Base-by-base conservation (phyloP, 163 green algal genomes). In the Scenedesmus sp. region DNA sequence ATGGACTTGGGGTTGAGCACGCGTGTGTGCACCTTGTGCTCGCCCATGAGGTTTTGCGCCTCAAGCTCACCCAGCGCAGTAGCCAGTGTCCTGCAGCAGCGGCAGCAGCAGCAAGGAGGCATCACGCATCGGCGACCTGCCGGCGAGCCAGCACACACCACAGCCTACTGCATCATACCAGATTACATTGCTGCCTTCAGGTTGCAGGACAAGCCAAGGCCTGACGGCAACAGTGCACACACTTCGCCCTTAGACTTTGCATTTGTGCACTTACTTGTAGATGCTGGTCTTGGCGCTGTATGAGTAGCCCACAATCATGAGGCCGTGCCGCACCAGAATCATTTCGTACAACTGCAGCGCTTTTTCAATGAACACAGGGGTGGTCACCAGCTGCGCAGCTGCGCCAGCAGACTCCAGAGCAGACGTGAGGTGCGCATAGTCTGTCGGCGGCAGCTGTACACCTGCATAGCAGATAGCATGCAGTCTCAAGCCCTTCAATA, bases 341-440 rank as follows among this genome's bases (percentile, higher is more conserved):
- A 98, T 98, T 93, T 98, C 97, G 88, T 98, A 98, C 91, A 98
- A 94, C 95, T 98, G 96, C 59, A 96, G 93, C 16, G 94, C 92
- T 93, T 98, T 98, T 2, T 96, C 93, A 77, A 98, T 93, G 93
- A 98, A 98, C 23, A 92, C 87, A 7, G 91, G 85, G 16, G 93
- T 96, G 46, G 91, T 57, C 18, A 85, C n/a, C 83, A 82, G 91
- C 82, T 91, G 94, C 85, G 74, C 85, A 62, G 87, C 90, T 20
- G 64, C 82, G 4, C n/a, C 82, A 20, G 82, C 88, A 60, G 64
- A 13, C 52, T 77, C 62, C 54, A 92, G 70, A 10, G 81, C 81
- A 12, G 64, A 16, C 2, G n/a, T 84, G 6, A 92, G 88, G 10
- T 84, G 52, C 7, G 77, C 55, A 15, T 92, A 88, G 88, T 92